Conservation (phyloP, 2,329 filamentous ascomycete genomes). For the Microdochium nivale region DNA sequence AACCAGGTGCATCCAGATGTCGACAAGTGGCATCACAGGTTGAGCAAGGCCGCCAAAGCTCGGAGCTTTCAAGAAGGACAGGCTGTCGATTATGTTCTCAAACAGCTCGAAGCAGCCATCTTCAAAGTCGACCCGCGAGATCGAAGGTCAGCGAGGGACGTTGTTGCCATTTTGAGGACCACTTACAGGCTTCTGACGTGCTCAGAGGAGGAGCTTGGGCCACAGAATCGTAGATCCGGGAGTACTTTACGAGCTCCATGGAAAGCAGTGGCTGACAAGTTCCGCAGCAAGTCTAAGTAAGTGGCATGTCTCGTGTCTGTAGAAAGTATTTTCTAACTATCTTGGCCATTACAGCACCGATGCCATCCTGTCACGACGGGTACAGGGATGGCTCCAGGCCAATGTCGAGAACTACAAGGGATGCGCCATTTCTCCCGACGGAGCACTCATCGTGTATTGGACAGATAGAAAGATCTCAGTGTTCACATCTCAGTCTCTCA, state of each 20-base stretch:
- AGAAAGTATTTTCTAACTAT: not conserved
- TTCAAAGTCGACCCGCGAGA: slow-evolving; percentile 13
- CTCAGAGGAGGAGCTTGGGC: not conserved
- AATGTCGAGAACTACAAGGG: slow-evolving; percentile 14
- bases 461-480: slow-evolving; percentile 16
- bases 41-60: slow-evolving; percentile 8
- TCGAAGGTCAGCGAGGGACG: slow-evolving; percentile 8
- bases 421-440: slow-evolving; percentile 17
- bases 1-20: slow-evolving; percentile 9
- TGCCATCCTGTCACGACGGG: slow-evolving; percentile 5
- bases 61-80: slow-evolving; percentile 11
- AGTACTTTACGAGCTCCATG: not conserved
- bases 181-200: slow-evolving; percentile 4
- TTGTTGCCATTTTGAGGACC: slow-evolving; percentile 11
- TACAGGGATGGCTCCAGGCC: slow-evolving; percentile 9
- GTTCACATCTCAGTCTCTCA: slow-evolving; percentile 15
- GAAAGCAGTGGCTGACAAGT: not conserved
- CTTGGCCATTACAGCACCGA: not conserved
- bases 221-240: not conserved
- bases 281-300: not conserved
- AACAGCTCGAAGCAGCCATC: slow-evolving; percentile 15
- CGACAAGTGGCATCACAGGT: slow-evolving; percentile 8
- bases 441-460: slow-evolving; percentile 17
- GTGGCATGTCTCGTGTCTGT: not conserved
- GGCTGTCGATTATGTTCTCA: slow-evolving; percentile 14